Percentiles rank a stretch among this genome's conserved stretches.
These are phyloP conservation scores for Penicillium silybi DNA, from an alignment of 495 filamentous ascomycete genomes.

Conservation along the genomic window DNA sequence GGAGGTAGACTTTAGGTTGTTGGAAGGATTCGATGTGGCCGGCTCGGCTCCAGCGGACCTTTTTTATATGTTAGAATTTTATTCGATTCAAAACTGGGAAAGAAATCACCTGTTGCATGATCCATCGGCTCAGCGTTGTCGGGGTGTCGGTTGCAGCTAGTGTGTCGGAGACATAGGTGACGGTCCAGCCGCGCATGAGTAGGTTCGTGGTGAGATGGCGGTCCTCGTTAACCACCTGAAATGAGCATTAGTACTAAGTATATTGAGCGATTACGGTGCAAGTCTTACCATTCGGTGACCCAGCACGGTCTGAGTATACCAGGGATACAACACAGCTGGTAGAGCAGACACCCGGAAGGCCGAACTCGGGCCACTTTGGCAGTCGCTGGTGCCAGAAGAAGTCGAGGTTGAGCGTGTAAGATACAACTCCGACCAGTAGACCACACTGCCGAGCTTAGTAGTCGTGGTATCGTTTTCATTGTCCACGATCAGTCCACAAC, in stretches of 20 bases:
- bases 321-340: conserved; percentile 24
- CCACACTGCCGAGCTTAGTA: conserved; percentile 26
- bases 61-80: neutral
- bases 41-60: conserved; percentile 32
- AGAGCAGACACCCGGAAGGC: conserved; percentile 28
- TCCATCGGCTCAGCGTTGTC: conserved; percentile 28
- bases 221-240: conserved; percentile 35
- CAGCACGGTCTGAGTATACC: conserved; percentile 30
- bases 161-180: conserved; percentile 30
- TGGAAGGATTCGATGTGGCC: conserved; percentile 35
- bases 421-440: conserved; percentile 33
- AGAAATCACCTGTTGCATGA: conserved; percentile 20
- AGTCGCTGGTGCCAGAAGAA: conserved; percentile 27
- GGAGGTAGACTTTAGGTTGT: conserved; percentile 28
- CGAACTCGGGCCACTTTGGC: conserved; percentile 29
- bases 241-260: no score
- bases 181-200: conserved; percentile 30
- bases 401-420: conserved; percentile 23
- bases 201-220: conserved; percentile 33
- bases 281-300: conserved; percentile 30
- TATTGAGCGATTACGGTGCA: no score
- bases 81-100: no score
- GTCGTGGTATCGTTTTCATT: conserved; percentile 24
- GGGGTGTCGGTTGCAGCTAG: conserved; percentile 32
- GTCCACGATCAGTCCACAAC: conserved; percentile 28